phyloP scores from a whole-genome alignment of 139 green algal genomes.

The Micromonas commoda region DNA sequence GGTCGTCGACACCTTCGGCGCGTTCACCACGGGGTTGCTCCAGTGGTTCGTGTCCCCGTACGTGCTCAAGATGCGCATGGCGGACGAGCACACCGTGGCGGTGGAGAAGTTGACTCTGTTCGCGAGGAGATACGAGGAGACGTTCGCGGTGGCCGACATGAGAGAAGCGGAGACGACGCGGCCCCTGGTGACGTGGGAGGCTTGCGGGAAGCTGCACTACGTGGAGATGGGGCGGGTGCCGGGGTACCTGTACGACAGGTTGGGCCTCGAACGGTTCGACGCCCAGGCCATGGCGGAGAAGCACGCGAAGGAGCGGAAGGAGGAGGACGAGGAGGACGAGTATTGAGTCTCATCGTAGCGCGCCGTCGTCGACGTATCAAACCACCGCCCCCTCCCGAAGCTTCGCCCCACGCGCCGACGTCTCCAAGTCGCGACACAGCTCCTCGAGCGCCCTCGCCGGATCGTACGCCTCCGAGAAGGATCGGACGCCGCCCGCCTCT shows the following conservation, averaged over 20 bases:
- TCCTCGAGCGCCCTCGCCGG: no score
- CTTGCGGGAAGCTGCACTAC: not conserved
- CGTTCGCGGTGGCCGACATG: conserved; percentile 4
- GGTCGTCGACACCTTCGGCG: not conserved
- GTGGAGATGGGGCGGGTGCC: not conserved
- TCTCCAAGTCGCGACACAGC: no score
- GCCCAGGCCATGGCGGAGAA: not conserved
- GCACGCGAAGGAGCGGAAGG: not conserved
- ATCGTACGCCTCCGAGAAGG: no score
- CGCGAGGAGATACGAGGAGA: not conserved
- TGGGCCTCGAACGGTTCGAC: conserved; percentile 6
- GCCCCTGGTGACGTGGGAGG: conserved; percentile 16
- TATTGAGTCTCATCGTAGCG: not conserved
- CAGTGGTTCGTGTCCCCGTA: conserved; percentile 23
- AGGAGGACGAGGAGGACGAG: conserved; percentile 12
- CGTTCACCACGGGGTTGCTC: conserved; percentile 10
- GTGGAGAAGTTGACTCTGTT: not conserved
- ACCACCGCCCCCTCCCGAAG: no score
- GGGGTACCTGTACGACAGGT: not conserved
- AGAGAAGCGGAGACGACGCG: not conserved
- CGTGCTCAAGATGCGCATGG: not conserved
- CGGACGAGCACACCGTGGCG: not conserved
- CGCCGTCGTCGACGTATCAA: no score
- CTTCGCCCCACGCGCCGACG: no score
- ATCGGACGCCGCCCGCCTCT: no score